A percentile compares a stretch with the other conserved stretches of the same genome.
These are phyloP conservation scores for Hordeum marinum DNA, from an alignment of 176 grass and related monocot species.

Conservation along the genomic window DNA sequence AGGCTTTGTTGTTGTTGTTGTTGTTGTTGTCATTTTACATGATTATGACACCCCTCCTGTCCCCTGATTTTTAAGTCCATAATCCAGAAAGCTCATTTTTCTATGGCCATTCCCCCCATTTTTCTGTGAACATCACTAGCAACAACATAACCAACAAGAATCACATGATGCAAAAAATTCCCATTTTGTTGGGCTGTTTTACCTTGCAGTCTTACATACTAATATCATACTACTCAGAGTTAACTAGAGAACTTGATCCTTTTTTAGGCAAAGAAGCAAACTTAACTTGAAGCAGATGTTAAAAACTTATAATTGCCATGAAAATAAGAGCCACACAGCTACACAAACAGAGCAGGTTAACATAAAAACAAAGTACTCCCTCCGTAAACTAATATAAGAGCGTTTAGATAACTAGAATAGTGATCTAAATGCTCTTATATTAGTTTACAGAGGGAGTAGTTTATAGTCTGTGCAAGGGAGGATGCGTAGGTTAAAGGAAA, in stretches of 20 bases:
- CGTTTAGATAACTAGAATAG: too few species aligned
- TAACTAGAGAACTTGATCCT: background rate
- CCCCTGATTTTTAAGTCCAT: background rate
- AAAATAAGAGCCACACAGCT: background rate
- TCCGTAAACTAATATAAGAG: too few species aligned
- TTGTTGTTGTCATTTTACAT: background rate
- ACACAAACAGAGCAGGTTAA: background rate
- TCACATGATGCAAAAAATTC: background rate
- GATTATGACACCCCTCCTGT: background rate
- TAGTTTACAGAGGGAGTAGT: too few species aligned
- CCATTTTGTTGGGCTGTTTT: background rate
- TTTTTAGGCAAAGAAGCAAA: background rate
- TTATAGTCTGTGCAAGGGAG: background rate
- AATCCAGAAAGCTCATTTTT: background rate
- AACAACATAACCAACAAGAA: background rate
- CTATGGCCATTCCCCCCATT: background rate
- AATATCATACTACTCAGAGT: background rate
- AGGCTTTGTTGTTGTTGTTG: too few species aligned
- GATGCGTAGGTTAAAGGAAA: constrained; percentile 11
- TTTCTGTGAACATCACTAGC: background rate
- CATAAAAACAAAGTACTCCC: background rate
- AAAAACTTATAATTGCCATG: too few species aligned
- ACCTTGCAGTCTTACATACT: background rate
- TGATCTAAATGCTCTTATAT: too few species aligned
- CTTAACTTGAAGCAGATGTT: constrained; percentile 17